These are phyloP conservation scores for Dendrobium huoshanense DNA, from an alignment of 106 monocot species.

Conservation along the genomic window DNA sequence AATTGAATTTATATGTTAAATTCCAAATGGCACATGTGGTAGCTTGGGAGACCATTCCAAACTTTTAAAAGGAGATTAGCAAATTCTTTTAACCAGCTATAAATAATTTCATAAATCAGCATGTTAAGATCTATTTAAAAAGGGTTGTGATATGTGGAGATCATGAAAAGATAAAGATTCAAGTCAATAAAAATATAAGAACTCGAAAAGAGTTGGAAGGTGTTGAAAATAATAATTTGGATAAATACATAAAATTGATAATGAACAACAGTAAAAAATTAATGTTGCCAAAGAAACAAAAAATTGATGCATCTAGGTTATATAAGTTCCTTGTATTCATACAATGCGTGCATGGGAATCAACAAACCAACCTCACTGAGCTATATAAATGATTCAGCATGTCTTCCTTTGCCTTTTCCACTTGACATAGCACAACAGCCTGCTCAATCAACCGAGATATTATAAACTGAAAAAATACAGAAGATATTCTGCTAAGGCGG, in stretches of 20 bases:
- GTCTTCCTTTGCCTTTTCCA: conserved; percentile 98
- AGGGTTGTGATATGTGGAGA: not conserved
- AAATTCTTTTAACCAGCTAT: not conserved
- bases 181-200: not conserved
- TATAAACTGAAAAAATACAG: not conserved
- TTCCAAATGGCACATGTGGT: not conserved
- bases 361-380: conserved; percentile 55
- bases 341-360: not conserved
- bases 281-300: not conserved
- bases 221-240: not conserved
- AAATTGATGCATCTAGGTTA: not conserved
- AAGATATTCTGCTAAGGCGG: not conserved
- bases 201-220: not conserved
- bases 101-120: not conserved
- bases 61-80: not conserved
- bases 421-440: conserved; percentile 95
- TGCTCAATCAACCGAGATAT: conserved; percentile 27
- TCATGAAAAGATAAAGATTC: not conserved
- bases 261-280: not conserved
- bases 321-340: not conserved
- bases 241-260: conserved; percentile 1
- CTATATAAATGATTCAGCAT: conserved; percentile 98
- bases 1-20: not conserved
- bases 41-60: not conserved
- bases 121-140: not conserved